Conservation (phyloP, 495 filamentous ascomycete genomes). For the Tuber borchii region DNA sequence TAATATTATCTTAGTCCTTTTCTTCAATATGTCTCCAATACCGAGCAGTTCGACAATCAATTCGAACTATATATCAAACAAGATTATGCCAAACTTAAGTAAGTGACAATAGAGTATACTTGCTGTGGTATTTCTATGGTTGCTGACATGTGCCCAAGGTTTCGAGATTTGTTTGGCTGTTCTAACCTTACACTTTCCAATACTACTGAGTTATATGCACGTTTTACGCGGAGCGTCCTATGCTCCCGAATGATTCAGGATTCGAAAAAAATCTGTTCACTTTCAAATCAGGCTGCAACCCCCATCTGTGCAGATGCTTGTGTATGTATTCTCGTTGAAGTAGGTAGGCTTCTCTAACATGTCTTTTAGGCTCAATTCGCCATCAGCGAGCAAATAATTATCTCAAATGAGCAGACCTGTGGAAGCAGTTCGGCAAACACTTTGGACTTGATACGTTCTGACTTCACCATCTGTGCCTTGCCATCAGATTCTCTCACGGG, state of each 20-base stretch:
- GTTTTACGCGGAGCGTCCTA: slow-evolving; percentile 84
- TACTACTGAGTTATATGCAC: slow-evolving; percentile 79
- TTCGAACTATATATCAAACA: slow-evolving; percentile 65
- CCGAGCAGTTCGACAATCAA: slow-evolving; percentile 69
- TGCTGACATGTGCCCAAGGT: slow-evolving; percentile 50
- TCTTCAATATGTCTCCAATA: slow-evolving; percentile 68
- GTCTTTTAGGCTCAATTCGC: slow-evolving; percentile 67
- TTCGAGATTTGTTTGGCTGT: slow-evolving; percentile 73
- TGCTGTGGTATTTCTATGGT: slow-evolving; percentile 4
- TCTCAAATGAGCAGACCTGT: slow-evolving; percentile 68
- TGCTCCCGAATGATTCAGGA: slow-evolving; percentile 95
- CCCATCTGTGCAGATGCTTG: slow-evolving; percentile 90
- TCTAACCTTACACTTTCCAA: slow-evolving; percentile 68
- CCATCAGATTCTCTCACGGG: slow-evolving; percentile 69
- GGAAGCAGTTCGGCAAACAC: slow-evolving; percentile 56
- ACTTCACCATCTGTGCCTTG: slow-evolving; percentile 82
- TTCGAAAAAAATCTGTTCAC: slow-evolving; percentile 64
- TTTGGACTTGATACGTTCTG: slow-evolving; percentile 73
- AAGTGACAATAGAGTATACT: slow-evolving; percentile 38
- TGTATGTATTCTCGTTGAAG: slow-evolving; percentile 50
- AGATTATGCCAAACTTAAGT: slow-evolving; percentile 72
- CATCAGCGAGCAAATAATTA: slow-evolving; percentile 75
- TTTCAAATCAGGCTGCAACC: slow-evolving; percentile 56
- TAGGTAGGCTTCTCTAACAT: slow-evolving; percentile 8
- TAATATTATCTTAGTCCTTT: slow-evolving; percentile 61